phyloP scores from a whole-genome alignment of 495 filamentous ascomycete genomes.

The Neurospora sp. region DNA sequence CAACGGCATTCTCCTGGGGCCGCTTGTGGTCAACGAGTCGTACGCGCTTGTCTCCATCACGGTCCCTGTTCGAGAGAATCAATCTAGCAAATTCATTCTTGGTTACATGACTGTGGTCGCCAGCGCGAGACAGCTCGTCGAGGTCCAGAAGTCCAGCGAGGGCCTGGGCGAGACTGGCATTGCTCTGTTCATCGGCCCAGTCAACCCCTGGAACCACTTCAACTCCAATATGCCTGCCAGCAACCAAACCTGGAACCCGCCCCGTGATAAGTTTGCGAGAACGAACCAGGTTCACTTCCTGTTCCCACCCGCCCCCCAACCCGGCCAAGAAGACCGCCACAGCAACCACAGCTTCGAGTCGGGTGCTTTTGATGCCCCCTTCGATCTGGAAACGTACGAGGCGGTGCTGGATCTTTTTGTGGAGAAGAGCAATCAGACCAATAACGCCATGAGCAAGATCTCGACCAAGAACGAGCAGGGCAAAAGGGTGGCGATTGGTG shows the following conservation, averaged over 20 bases:
- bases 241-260: constrained; percentile 24
- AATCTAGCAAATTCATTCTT: constrained; percentile 46
- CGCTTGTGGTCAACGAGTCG: constrained; percentile 53
- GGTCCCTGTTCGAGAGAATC: constrained; percentile 58
- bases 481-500: constrained; percentile 56
- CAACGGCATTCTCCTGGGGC: constrained; percentile 55
- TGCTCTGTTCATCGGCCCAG: constrained; percentile 57
- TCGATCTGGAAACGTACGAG: constrained; percentile 46
- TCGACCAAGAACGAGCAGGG: constrained; percentile 61
- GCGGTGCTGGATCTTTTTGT: constrained; percentile 46
- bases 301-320: constrained; percentile 29
- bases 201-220: constrained; percentile 55
- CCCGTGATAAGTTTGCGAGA: constrained; percentile 22
- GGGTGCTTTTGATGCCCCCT: constrained; percentile 37
- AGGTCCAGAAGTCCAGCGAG: constrained; percentile 49
- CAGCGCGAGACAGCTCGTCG: constrained; percentile 48
- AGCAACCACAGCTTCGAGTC: constrained; percentile 27
- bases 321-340: constrained; percentile 37
- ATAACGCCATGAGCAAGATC: constrained; percentile 56
- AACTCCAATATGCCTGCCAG: constrained; percentile 23
- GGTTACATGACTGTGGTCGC: constrained; percentile 68
- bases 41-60: constrained; percentile 77
- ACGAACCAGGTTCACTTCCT: constrained; percentile 33
- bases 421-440: constrained; percentile 29
- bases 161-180: constrained; percentile 59